A percentile compares a stretch with the other conserved stretches of the same genome.
Evolutionary conservation across 2,329 filamentous ascomycete genomes (phyloP).

Genomic region (Xylaria sp.): DNA sequence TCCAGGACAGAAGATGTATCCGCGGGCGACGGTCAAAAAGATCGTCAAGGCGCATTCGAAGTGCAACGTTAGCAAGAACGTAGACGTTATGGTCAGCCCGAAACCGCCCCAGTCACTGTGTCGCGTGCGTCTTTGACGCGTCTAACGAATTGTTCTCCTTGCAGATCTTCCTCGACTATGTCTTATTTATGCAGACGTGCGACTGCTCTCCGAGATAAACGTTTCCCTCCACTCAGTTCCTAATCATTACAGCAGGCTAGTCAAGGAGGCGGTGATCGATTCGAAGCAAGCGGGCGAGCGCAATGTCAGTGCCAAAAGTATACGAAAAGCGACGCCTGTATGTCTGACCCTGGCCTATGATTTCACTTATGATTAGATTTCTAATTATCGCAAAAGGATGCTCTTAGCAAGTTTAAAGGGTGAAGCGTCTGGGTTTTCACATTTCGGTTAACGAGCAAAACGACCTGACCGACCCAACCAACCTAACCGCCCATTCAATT

Average conservation of each 20-base stretch:
- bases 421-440: conserved; percentile 51
- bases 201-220: conserved; percentile 29
- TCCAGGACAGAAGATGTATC: conserved; percentile 79
- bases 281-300: conserved; percentile 79
- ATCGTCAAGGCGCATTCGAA: conserved; percentile 90
- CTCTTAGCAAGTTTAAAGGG: conserved; percentile 75
- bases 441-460: background rate
- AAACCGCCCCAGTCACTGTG: conserved; percentile 35
- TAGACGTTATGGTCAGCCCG: conserved; percentile 77
- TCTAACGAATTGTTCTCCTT: conserved; percentile 33
- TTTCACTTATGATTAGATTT: background rate
- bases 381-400: conserved; percentile 58
- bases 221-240: background rate
- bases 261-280: conserved; percentile 82
- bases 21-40: conserved; percentile 84
- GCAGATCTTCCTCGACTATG: conserved; percentile 86
- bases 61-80: conserved; percentile 82
- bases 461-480: background rate
- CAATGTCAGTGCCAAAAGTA: conserved; percentile 76
- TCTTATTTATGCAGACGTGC: conserved; percentile 79
- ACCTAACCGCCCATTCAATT: background rate
- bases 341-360: conserved; percentile 44
- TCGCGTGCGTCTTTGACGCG: conserved; percentile 45
- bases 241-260: conserved; percentile 62
- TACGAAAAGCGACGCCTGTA: conserved; percentile 82